Evolutionary conservation across 2,329 filamentous ascomycete species (phyloP), one percentile per base, ranked within the genome.

Genomic region (Parascedosporium putredinis): DNA sequence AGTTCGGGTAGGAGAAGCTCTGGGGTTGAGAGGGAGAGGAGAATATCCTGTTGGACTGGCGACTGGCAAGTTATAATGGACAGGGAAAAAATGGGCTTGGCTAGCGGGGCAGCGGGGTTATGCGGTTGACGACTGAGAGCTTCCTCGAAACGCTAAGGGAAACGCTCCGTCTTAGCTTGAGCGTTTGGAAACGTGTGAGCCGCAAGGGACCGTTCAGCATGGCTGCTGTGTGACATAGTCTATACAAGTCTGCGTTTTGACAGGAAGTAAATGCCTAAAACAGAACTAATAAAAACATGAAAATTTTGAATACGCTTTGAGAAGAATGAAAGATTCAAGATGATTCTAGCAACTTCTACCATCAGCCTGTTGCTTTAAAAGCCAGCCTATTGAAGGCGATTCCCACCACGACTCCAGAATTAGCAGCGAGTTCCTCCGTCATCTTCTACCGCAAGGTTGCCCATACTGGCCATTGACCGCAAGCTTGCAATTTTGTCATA

Each of bases 291-390:
- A 31, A 31, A 31, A 31, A 31, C 7, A 31, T 6, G 12, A 31
- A 31, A 31, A 31, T 7, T 31, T 12, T 6, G 12, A 6, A 31
- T 31, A 12, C 27, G 27, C 27, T 31, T 31, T 12, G 27, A 31
- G 7, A 6, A 31, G 12, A 31, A 31, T 6, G 6, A 12, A 6
- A 31, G 12, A 31, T 7, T 7, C 12, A 12, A 31, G 27, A 31
- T 31, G 7, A 7, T 31, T 31, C 27, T 31, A 31, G 27, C 27
- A 31, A 31, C 12, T 31, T 31, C 27, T 31, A 31, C 7, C 27
- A 7, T 6, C 7, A 31, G 6, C 27, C 27, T 12, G 12, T 31
- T 6, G 42, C 64, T 44, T 44, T 22, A 3, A 22, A 44, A 44
- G 8, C 16, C 5, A n/a, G 14, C 6, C 5, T 6, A 31, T n/a